Evolutionary conservation across 2,329 filamentous ascomycete species (phyloP).

Genomic region (Fusarium brachygibbosum): DNA sequence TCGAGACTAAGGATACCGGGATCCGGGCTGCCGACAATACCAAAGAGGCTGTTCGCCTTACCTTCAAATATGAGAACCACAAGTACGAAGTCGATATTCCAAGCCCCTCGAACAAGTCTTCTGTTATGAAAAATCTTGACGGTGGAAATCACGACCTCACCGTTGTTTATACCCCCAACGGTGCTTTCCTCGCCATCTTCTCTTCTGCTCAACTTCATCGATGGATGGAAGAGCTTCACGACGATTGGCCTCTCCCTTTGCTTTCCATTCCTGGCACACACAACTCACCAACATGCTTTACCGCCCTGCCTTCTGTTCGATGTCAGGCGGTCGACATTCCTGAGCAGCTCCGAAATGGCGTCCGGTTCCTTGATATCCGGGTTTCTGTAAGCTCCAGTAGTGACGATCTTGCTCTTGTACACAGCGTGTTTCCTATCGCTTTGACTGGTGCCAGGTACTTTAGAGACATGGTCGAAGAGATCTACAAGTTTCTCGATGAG

Average conservation of each 20-base stretch:
- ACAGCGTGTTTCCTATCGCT: conserved; percentile 89
- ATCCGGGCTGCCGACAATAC: conserved; percentile 70
- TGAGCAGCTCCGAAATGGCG: conserved; percentile 87
- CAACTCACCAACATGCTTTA: conserved; percentile 89
- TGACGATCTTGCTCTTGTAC: conserved; percentile 83
- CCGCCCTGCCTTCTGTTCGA: conserved; percentile 89
- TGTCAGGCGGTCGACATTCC: conserved; percentile 86
- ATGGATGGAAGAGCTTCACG: conserved; percentile 86
- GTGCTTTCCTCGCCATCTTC: conserved; percentile 73
- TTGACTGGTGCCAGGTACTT: conserved; percentile 86
- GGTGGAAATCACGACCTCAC: conserved; percentile 70
- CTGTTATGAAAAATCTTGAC: conserved; percentile 70
- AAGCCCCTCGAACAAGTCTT: conserved; percentile 70
- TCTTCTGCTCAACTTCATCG: conserved; percentile 76
- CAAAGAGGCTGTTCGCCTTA: conserved; percentile 79
- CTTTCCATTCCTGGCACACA: conserved; percentile 96
- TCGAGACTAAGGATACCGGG: conserved; percentile 70
- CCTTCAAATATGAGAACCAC: conserved; percentile 71
- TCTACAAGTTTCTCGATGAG: conserved; percentile 80
- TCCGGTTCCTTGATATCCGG: conserved; percentile 94
- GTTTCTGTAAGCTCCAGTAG: conserved; percentile 69
- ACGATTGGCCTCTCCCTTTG: conserved; percentile 79
- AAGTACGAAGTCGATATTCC: conserved; percentile 80
- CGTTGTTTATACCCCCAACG: conserved; percentile 72
- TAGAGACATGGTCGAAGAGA: conserved; percentile 75